Evolutionary conservation across 1,284 basidiomycete genomes (phyloP).

Genomic region (Leccinum subrobustum): DNA sequence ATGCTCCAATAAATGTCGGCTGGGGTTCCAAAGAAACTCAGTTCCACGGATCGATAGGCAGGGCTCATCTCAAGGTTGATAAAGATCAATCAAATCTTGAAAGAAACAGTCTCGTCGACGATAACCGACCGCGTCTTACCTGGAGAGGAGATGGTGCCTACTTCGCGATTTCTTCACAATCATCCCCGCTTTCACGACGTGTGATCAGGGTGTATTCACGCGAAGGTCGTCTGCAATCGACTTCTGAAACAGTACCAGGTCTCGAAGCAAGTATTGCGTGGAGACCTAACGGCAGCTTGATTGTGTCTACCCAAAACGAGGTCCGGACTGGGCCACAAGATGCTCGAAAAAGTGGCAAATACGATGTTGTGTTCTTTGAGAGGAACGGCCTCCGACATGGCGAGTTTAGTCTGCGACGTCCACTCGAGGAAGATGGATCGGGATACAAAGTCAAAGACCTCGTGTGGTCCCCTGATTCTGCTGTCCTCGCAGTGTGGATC

Average conservation of each 20-base stretch:
- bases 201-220: slow-evolving; percentile 81
- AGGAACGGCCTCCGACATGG: slow-evolving; percentile 92
- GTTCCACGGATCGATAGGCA: slow-evolving; percentile 96
- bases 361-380: slow-evolving; percentile 95
- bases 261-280: slow-evolving; percentile 83
- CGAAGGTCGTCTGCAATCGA: slow-evolving; percentile 79
- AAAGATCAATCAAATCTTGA: slow-evolving; percentile 39
- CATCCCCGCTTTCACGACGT: slow-evolving; percentile 41
- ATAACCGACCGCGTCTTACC: slow-evolving; percentile 71
- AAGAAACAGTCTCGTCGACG: slow-evolving; percentile 69
- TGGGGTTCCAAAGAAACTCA: slow-evolving; percentile 98
- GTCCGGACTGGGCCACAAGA: slow-evolving; percentile 67
- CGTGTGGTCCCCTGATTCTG: slow-evolving; percentile 89
- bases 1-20: slow-evolving; percentile 90
- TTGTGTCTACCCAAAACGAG: slow-evolving; percentile 83
- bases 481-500: slow-evolving; percentile 84
- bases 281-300: slow-evolving; percentile 87
- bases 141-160: slow-evolving; percentile 94
- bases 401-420: slow-evolving; percentile 75
- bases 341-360: slow-evolving; percentile 63
- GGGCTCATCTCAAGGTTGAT: slow-evolving; percentile 62
- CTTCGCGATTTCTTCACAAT: slow-evolving; percentile 82
- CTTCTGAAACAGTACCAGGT: slow-evolving; percentile 81
- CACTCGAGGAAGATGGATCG: slow-evolving; percentile 41
- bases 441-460: slow-evolving; percentile 76